Base-by-base conservation (phyloP, 2,329 filamentous ascomycete species). In the Xylaria sp. region DNA sequence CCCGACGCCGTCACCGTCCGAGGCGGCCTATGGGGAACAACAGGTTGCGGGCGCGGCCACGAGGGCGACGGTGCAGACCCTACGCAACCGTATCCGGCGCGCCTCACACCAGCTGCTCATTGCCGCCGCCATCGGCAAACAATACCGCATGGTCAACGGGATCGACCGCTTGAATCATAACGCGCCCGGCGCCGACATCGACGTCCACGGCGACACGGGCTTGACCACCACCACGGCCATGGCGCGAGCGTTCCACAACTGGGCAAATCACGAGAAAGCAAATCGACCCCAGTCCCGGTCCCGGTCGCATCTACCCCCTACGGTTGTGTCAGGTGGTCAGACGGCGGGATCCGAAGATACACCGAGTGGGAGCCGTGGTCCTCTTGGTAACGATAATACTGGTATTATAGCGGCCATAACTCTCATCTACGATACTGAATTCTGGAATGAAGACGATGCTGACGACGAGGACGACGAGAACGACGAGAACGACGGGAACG, bases 101-200 rank as follows among this genome's bases (percentile, higher is more conserved):
- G 54, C 51, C 27, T 71, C 70, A 40, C 48, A 67, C 12, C 74
- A 75, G 59, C 50, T 76, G 5, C 69, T 75, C 32, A 29, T 72
- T 16, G 71, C 73, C 53, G 72, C 74, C 25, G 69, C 72, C 25
- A 66, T 73, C 16, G 65, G 69, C 48, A 47, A 72, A 44, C 71
- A 73, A 60, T 71, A 66, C 59, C 73, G 69, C 42, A 70, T 72
- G 61, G 59, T 62, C 16, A 70, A 55, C 25, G 32, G 50, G 48
- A 70, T 70, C 16, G 68, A 65, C 10, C 63, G 60, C 9, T 47
- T 67, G 8, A 68, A 69, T 47, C 53, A 57, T 29, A 27, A 65
- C 32, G 60, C 69, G 29, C 23, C 53, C 5, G 63, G 66, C 37
- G 60, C 67, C 21, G 60, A 71, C 42, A 54, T 70, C 8, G 68